Conservation (phyloP, 2,329 filamentous ascomycete species). For the Ascomycota sp. region DNA sequence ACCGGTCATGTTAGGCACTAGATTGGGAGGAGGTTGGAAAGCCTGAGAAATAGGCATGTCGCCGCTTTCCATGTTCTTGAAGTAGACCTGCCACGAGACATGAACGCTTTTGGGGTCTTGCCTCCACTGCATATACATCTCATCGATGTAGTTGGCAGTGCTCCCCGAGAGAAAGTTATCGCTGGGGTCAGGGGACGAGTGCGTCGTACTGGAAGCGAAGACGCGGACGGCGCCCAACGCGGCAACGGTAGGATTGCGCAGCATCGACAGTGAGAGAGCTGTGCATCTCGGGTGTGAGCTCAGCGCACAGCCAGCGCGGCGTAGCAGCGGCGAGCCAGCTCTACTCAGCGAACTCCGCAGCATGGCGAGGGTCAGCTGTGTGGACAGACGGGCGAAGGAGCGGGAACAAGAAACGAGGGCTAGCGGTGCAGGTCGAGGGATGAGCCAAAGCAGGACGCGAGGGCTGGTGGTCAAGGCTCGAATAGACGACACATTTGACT, state of each 20-base stretch:
- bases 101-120: conserved; percentile 83
- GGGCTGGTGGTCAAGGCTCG: too few species aligned
- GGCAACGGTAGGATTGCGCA: conserved; percentile 16
- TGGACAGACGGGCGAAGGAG: too few species aligned
- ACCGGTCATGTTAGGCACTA: conserved; percentile 65
- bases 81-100: conserved; percentile 97
- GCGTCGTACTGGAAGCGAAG: conserved; percentile 31
- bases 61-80: conserved; percentile 96
- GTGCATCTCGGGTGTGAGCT: conserved; percentile 17
- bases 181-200: conserved; percentile 51
- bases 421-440: too few species aligned
- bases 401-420: too few species aligned
- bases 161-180: conserved; percentile 94
- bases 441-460: too few species aligned
- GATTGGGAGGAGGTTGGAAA: conserved; percentile 84
- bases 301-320: conserved; percentile 27
- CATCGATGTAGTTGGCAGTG: conserved; percentile 97
- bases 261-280: conserved; percentile 24
- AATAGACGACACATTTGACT: too few species aligned
- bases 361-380: conserved; percentile 31
- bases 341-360: conserved; percentile 48
- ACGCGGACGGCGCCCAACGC: conserved; percentile 28
- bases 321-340: conserved; percentile 43
- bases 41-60: conserved; percentile 96
- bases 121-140: conserved; percentile 99